Base-by-base conservation (phyloP, 176 grass and related monocot genomes). In the bread wheat (Triticum aestivum) region DNA sequence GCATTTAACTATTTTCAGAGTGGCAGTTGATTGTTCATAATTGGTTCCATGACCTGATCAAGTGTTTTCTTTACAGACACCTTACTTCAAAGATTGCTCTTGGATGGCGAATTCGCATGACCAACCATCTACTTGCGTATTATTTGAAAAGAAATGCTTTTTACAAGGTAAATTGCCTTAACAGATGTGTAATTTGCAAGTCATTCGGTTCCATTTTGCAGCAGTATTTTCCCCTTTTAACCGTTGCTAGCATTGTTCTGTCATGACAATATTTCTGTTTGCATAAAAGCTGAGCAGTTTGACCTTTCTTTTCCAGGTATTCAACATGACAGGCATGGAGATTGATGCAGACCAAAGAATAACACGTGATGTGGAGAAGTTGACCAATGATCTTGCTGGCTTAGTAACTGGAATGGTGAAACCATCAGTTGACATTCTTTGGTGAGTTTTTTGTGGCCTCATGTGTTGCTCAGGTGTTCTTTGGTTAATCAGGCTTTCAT, bases 281-380 rank as follows among this genome's bases (percentile, higher is more conserved):
- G 26, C 75, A 74, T 11, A 26, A 61, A 49, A 51, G 1, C 69
- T 83, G 64, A 84, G 20, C 38, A 63, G 8, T 75, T 76, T 26
- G 1, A 76, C 4, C 13, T 61, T 69, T 29, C 69, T 45, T 69
- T 79, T 11, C 72, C 81, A 91, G 89, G 94, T 98, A 77, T 98
- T 98, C 78, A 89, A 96, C 76, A 94, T 96, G 83, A 86, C 94
- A 63, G 90, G 90, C 68, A 83, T 84, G 76, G 81, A 54, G 82
- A 89, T 98, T 83, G 97, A 98, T 92, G 97, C 97, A 81, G 97
- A 98, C 79, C 97, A 98, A 82, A 96, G 97, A 84, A 86, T 98
- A 83, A 94, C 97, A 61, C 97, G 92, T 90, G 97, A 98, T 37
- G 92, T 98, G 51, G 97, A 98, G 77, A 98, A 98, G 76, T 85